Conservation (phyloP, 768 basidiomycete species). For the Pleurotus eryngii region DNA sequence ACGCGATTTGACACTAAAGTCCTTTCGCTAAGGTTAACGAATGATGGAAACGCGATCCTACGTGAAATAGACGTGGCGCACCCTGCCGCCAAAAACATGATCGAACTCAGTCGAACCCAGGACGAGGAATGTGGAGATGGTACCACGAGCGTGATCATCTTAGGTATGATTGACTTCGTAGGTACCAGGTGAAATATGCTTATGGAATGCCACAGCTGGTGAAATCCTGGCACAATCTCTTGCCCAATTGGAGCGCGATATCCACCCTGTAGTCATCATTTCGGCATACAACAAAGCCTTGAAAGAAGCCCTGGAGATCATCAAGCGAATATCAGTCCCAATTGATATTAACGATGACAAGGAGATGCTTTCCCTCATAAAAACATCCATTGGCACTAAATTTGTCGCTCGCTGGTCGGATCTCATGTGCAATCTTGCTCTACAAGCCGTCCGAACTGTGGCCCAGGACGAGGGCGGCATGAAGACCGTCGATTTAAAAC, state of each 20-base stretch:
- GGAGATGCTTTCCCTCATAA: slow-evolving; percentile 95
- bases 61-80: slow-evolving; percentile 99
- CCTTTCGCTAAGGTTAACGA: slow-evolving; percentile 66
- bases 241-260: slow-evolving; percentile 90
- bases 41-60: slow-evolving; percentile 98
- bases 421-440: slow-evolving; percentile 93
- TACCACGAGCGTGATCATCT: slow-evolving; percentile 96
- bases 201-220: slow-evolving; percentile 51
- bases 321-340: slow-evolving; percentile 83
- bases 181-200: background rate
- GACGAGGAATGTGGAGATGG: slow-evolving; percentile 99
- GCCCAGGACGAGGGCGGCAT: slow-evolving; percentile 70
- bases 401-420: slow-evolving; percentile 96
- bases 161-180: slow-evolving; percentile 52
- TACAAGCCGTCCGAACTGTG: slow-evolving; percentile 90
- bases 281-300: slow-evolving; percentile 96
- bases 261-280: slow-evolving; percentile 99
- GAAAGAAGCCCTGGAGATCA: slow-evolving; percentile 85
- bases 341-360: slow-evolving; percentile 83
- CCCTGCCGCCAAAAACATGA: slow-evolving; percentile 99
- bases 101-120: slow-evolving; percentile 95
- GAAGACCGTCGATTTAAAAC: slow-evolving; percentile 95
- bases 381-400: slow-evolving; percentile 97
- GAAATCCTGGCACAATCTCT: slow-evolving; percentile 97
- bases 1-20: slow-evolving; percentile 5